Percentiles rank a stretch among this genome's conserved stretches.
Evolutionary conservation across 1,284 basidiomycete genomes (phyloP).

Genomic region (Lignosus rhinocerotis): DNA sequence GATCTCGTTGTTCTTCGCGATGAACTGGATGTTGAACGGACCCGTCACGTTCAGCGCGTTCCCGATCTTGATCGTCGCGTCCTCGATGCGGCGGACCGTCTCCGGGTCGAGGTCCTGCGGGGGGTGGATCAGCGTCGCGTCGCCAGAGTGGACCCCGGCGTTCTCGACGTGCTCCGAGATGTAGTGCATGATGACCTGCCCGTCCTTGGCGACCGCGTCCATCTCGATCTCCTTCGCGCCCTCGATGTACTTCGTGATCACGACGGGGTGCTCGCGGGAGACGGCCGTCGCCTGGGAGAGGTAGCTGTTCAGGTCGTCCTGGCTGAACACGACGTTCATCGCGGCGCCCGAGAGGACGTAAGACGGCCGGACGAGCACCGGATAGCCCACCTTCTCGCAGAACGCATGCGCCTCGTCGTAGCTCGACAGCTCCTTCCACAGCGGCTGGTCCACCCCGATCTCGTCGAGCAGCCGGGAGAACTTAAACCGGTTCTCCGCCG

Average conservation of each 20-base stretch:
- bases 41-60: slow-evolving; percentile 98
- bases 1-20: slow-evolving; percentile 99
- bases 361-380: slow-evolving; percentile 95
- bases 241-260: slow-evolving; percentile 99
- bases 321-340: slow-evolving; percentile 98
- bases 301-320: slow-evolving; percentile 89
- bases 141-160: slow-evolving; percentile 96
- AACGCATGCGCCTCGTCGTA: slow-evolving; percentile 88
- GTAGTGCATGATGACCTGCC: slow-evolving; percentile 99
- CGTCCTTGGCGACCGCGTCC: slow-evolving; percentile 97
- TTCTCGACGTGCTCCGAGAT: slow-evolving; percentile 99
- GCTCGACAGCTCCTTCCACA: slow-evolving; percentile 95
- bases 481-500: slow-evolving; percentile 98
- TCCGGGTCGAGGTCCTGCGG: slow-evolving; percentile 97
- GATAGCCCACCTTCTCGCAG: slow-evolving; percentile 91
- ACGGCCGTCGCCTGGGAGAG: slow-evolving; percentile 96
- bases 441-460: slow-evolving; percentile 96
- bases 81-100: slow-evolving; percentile 94
- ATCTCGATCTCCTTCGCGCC: slow-evolving; percentile 99
- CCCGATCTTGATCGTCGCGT: slow-evolving; percentile 96
- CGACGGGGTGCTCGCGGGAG: slow-evolving; percentile 96
- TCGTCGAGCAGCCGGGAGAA: slow-evolving; percentile 98
- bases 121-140: slow-evolving; percentile 96
- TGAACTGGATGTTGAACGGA: slow-evolving; percentile 99
- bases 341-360: slow-evolving; percentile 98